Evolutionary conservation across 2,329 filamentous ascomycete genomes (phyloP), one percentile per base, ranked within the genome.

Genomic region (Aspergillus terreus): DNA sequence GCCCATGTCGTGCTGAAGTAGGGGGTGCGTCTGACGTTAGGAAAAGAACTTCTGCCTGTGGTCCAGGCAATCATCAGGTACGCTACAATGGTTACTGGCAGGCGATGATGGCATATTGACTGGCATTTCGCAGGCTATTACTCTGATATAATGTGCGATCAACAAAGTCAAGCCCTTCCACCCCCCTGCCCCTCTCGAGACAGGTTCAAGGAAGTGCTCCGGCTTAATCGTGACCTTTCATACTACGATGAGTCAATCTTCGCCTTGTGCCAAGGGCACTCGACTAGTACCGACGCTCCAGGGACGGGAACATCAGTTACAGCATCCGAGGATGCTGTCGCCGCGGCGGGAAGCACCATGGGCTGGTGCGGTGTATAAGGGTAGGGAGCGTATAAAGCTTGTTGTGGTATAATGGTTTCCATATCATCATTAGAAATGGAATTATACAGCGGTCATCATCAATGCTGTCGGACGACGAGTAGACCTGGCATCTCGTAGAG

Each of bases 81-180:
- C 38, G 43, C 45, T 25, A 51, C 45, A 52, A 46, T 44, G 19
- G 15, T 46, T 50, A 52, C 27, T 51, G 43, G 52, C 2, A 30
- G 10, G 27, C 27, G 7, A 11, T 3, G 3, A 11, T 30, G 9
- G 27, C 27, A 30, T 30, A 10, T 11, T 10, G 10, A 11, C 27
- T 9, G 27, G 27, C 3, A 30, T 30, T 30, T 30, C 27, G 10
- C 27, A 30, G 27, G 50, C 35, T 46, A 35, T 36, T 47, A 46
- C 42, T 38, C 19, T 44, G 43, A 23, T 58, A 50, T 45, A 44
- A 82, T 92, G 88, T 94, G 75, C 78, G 88, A 86, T 82, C 88
- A 85, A 83, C 88, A 88, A 90, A 96, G 90, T 95, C 92, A 96
- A 95, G 83, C 90, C 78, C 81, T 85, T 86, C 90, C 88, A 96